Evolutionary conservation across 208 protist species (phyloP), one percentile per base, ranked within the genome.

Genomic region (Wallacemonas sp.): DNA sequence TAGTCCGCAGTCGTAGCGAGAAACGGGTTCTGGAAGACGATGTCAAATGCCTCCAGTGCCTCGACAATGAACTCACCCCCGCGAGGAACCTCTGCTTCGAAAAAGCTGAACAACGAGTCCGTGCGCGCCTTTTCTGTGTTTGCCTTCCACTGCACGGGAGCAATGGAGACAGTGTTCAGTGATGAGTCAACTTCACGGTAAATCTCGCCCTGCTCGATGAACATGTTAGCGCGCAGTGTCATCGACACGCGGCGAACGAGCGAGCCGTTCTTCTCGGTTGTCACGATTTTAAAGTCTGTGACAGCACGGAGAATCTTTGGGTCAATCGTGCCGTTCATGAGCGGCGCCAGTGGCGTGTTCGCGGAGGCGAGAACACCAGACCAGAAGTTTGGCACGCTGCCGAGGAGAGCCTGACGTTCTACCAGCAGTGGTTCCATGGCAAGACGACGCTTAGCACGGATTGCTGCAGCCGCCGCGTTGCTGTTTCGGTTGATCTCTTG

Each of bases 81-180:
- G 0, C 38, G 33, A 16, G 44, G 12, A 21, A 66, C 63, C 5
- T 55, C 43, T 1, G 66, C 64, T 24, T 85, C 79, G 57, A 95
- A 93, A 43, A 92, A 89, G 2, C 61, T 36, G 41, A 95, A 95
- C 47, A 95, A 46, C 2, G 90, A 95, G 65, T 93, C 84, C 1
- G 68, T 72, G 46, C 80, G 72, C 1, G 82, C 68, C 23, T 75
- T 72, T 46, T 93, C 84, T 0, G 82, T 88, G 23, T 87, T 87
- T 14, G 65, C 30, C 61, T 95, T 95, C 90, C 90, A 95, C 39
- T 77, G 78, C 41, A 92, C 79, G 21, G 74, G 74, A 6, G 61
- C 27, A 16, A 95, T 36, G 21, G 81, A 76, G 27, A 76, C 30
- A 17, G 90, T 95, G 12, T 85, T 69, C 32, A 83, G 65, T 2